Percentiles rank a stretch among this genome's conserved stretches.
Conservation (phyloP, 2,329 filamentous ascomycete species). For the Corinectria fuckeliana region DNA sequence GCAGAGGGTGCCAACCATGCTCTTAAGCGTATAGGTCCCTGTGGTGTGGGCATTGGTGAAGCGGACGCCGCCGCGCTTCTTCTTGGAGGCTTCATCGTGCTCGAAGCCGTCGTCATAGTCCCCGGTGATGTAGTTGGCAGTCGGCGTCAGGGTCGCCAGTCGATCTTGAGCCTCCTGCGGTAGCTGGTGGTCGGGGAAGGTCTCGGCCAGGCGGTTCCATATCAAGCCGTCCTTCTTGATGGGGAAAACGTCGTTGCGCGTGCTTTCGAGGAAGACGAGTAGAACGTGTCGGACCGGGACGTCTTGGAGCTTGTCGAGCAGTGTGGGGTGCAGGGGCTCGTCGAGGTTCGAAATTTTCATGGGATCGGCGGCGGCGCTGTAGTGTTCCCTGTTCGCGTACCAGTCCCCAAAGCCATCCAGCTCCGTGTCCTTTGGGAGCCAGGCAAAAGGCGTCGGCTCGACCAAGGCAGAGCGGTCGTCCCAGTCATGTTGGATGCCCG, state of each 20-base stretch:
- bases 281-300: slow-evolving; percentile 52
- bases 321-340: slow-evolving; percentile 38
- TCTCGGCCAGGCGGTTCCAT: slow-evolving; percentile 44
- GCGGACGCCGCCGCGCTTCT: slow-evolving; percentile 47
- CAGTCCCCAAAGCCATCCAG: slow-evolving; percentile 38
- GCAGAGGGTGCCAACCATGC: slow-evolving; percentile 49
- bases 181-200: slow-evolving; percentile 41
- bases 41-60: slow-evolving; percentile 50
- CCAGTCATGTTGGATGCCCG: slow-evolving; percentile 37
- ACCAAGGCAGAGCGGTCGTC: slow-evolving; percentile 38
- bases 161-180: slow-evolving; percentile 41
- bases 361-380: slow-evolving; percentile 46
- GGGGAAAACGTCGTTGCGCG: slow-evolving; percentile 53
- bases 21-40: slow-evolving; percentile 53
- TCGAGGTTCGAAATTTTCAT: slow-evolving; percentile 49
- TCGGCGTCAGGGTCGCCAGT: slow-evolving; percentile 41
- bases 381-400: slow-evolving; percentile 38
- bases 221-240: slow-evolving; percentile 50
- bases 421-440: slow-evolving; percentile 30
- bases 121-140: slow-evolving; percentile 45
- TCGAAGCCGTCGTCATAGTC: slow-evolving; percentile 46
- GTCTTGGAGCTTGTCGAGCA: slow-evolving; percentile 35
- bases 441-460: slow-evolving; percentile 27
- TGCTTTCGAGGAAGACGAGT: slow-evolving; percentile 53
- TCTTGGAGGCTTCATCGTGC: slow-evolving; percentile 18